Evolutionary conservation across 2,329 filamentous ascomycete genomes (phyloP), one percentile per base, ranked within the genome.

Genomic region (Iodosphaeria phyllophila): DNA sequence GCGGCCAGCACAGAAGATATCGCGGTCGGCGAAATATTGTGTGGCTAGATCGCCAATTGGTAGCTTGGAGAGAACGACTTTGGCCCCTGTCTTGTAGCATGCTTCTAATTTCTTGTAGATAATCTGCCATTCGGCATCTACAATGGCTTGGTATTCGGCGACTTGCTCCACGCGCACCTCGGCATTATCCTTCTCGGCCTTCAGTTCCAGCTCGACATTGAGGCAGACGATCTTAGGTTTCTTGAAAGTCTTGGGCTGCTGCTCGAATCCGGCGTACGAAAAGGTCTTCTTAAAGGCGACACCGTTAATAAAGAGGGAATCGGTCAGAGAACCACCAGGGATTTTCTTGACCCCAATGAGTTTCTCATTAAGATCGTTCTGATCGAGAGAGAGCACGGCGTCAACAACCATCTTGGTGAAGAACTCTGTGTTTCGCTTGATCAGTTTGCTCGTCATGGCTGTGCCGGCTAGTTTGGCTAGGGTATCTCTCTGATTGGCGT

Each of bases 211-310:
- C 56, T 98, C 89, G 39, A 98, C 89, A 50, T 95, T 98, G 40
- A 98, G 58, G 54, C 86, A 95, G 32, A 93, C 79, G 39, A 98
- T 92, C 63, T 91, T 92, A 32, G 89, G 89, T 54, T 92, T 70
- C 47, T 66, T 72, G 62, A 98, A 95, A 6, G 69, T 74, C 57
- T 98, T 98, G 37, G 89, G 89, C 58, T 98, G 89, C 58, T 98
- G 89, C 58, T 98, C 89, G 56, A 98, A 98, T 46, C 89, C 89
- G 40, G 89, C 89, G 48, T 98, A 98, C 25, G 86, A 84, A 53
- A 98, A 98, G 5, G 89, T 98, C 70, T 98, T 98, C 64, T 95
- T 95, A 65, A 98, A 98, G 18, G 89, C 86, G 33, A 98, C 89
- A 46, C 89, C 89, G 50, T 95, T 89, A 46, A 98, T 77, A 53